phyloP scores from a whole-genome alignment of 2,329 filamentous ascomycete species.

The Fusarium equiseti region DNA sequence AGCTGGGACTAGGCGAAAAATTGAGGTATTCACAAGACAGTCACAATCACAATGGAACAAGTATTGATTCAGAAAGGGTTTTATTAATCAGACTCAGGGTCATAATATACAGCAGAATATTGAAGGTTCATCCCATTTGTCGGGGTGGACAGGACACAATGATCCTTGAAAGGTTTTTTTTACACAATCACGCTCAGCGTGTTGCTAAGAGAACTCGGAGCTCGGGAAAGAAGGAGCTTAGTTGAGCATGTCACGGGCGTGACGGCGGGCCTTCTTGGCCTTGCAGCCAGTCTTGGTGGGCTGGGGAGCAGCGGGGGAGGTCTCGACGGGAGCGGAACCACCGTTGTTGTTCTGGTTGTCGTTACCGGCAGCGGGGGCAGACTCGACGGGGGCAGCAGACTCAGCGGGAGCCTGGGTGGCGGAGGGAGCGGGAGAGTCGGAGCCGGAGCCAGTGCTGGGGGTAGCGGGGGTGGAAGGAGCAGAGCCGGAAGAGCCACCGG shows the following conservation, averaged over 20 bases:
- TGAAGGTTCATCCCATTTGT: conserved; percentile 37
- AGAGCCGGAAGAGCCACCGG: conserved; percentile 15
- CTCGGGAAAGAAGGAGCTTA: conserved; percentile 32
- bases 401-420: conserved; percentile 4
- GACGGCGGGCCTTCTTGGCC: conserved; percentile 45
- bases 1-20: too few species aligned
- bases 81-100: conserved; percentile 42
- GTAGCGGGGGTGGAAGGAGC: not conserved
- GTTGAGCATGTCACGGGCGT: conserved; percentile 42
- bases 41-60: not conserved
- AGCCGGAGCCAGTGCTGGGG: conserved; percentile 1
- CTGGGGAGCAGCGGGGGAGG: conserved; percentile 28
- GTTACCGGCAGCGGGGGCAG: conserved; percentile 12
- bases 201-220: conserved; percentile 5
- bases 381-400: conserved; percentile 21
- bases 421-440: conserved; percentile 9
- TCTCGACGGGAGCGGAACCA: conserved; percentile 23
- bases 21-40: not conserved
- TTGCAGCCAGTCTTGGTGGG: conserved; percentile 41
- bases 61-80: not conserved
- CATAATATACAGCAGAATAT: conserved; percentile 49
- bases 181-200: conserved; percentile 39
- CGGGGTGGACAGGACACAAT: conserved; percentile 9
- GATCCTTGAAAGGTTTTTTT: conserved; percentile 31
- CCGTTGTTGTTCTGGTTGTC: conserved; percentile 7